Conservation (phyloP, 2,329 filamentous ascomycete species). For the Talaromyces albobiverticillius region DNA sequence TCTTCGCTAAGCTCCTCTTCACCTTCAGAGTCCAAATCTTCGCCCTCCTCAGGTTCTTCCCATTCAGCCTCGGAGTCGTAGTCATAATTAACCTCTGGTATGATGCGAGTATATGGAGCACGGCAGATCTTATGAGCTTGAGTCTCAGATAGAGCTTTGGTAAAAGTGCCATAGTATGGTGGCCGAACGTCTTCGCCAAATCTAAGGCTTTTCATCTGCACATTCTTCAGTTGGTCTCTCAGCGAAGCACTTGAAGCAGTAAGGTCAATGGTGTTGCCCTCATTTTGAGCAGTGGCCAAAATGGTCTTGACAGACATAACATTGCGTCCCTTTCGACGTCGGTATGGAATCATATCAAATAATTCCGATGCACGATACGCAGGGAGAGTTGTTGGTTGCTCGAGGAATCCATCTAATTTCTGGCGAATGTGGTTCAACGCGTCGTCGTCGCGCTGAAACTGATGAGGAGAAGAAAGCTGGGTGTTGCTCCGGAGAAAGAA, state of each 20-base stretch:
- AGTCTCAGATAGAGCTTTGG: conserved; percentile 42
- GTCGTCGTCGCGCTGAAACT: conserved; percentile 58
- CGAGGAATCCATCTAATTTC: conserved; percentile 43
- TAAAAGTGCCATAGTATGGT: conserved; percentile 62
- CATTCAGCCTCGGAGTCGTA: conserved; percentile 66
- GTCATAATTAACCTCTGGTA: conserved; percentile 60
- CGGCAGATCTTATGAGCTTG: conserved; percentile 48
- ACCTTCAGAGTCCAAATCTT: conserved; percentile 63
- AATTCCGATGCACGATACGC: conserved; percentile 33
- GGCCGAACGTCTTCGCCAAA: conserved; percentile 63
- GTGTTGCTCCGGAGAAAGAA: conserved; percentile 77
- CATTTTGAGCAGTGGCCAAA: conserved; percentile 54
- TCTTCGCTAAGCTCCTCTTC: conserved; percentile 61
- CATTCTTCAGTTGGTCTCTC: conserved; percentile 42
- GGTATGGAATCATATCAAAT: conserved; percentile 39
- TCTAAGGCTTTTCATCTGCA: conserved; percentile 57
- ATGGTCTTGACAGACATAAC: conserved; percentile 56
- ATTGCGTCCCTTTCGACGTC: conserved; percentile 30
- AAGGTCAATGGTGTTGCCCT: conserved; percentile 34
- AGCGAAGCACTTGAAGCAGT: conserved; percentile 24
- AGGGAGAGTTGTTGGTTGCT: conserved; percentile 16
- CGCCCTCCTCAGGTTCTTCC: conserved; percentile 70
- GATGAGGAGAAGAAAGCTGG: conserved; percentile 59
- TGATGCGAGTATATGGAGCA: conserved; percentile 51
- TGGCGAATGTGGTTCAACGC: conserved; percentile 54